A percentile compares a stretch with the other conserved stretches of the same genome.
These are phyloP conservation scores for Davidsoniella eucalypti DNA, from an alignment of 2,329 filamentous ascomycete species.

Conservation along the genomic window DNA sequence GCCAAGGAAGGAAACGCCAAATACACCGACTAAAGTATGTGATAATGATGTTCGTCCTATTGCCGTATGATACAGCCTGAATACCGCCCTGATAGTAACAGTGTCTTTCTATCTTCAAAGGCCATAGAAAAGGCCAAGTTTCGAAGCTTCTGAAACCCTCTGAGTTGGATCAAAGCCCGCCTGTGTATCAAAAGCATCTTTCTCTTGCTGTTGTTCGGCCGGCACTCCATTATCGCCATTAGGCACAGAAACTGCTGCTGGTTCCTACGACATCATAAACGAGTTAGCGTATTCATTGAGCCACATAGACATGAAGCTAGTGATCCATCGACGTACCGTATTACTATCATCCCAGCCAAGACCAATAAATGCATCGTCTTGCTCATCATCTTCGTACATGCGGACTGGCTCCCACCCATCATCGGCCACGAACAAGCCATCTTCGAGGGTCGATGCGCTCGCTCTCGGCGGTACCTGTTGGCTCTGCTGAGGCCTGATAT, in stretches of 20 bases:
- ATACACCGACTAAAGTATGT: not conserved
- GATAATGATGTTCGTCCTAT: too few species aligned
- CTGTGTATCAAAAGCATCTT: not conserved
- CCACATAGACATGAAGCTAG: too few species aligned
- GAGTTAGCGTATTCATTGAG: too few species aligned
- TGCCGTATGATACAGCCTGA: too few species aligned
- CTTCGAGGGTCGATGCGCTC: slow-evolving; percentile 43
- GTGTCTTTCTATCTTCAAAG: not conserved
- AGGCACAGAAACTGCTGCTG: too few species aligned
- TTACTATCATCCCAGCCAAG: slow-evolving; percentile 56
- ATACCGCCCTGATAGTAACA: too few species aligned
- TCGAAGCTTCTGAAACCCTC: slow-evolving; percentile 48
- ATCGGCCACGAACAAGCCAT: slow-evolving; percentile 54
- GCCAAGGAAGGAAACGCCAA: too few species aligned
- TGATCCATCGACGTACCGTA: too few species aligned
- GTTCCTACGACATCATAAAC: too few species aligned
- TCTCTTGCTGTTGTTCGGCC: not conserved
- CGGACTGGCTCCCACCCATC: slow-evolving; percentile 58
- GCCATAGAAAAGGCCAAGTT: slow-evolving; percentile 25
- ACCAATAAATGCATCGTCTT: slow-evolving; percentile 48
- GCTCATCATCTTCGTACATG: slow-evolving; percentile 36
- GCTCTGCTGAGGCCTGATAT: slow-evolving; percentile 30
- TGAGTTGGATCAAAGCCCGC: slow-evolving; percentile 51
- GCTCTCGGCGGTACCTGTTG: slow-evolving; percentile 34
- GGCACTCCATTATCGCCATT: not conserved